Evolutionary conservation across 106 monocot species (phyloP).

Genomic region (Apostasia shenzhenica): DNA sequence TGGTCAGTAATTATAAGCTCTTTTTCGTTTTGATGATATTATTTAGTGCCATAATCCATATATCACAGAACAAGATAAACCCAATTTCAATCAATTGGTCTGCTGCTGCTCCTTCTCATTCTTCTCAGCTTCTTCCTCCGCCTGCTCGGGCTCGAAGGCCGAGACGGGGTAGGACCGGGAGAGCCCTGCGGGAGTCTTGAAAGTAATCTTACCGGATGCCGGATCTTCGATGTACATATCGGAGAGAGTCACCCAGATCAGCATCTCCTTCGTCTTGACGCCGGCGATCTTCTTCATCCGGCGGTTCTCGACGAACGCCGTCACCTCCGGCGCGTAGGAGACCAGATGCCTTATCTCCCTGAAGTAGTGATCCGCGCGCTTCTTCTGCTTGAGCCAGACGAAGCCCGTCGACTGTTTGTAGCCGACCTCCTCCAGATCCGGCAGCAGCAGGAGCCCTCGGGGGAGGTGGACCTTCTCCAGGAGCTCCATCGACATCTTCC

Average conservation of each 20-base stretch:
- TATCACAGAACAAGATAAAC: too few species aligned
- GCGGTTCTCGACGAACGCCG: background rate
- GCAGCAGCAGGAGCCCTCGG: conserved; percentile 26
- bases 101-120: background rate
- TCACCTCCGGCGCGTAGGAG: background rate
- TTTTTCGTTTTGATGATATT: too few species aligned
- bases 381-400: conserved; percentile 42
- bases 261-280: conserved; percentile 37
- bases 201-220: conserved; percentile 17
- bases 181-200: conserved; percentile 28
- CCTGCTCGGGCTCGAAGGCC: conserved; percentile 23
- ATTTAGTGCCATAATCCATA: too few species aligned
- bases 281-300: conserved; percentile 30
- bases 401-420: conserved; percentile 24
- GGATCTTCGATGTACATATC: conserved; percentile 23
- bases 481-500: conserved; percentile 19
- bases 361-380: conserved; percentile 24
- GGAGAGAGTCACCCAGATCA: conserved; percentile 35
- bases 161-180: conserved; percentile 29
- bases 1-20: too few species aligned
- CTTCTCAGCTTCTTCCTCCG: too few species aligned
- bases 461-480: conserved; percentile 27
- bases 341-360: conserved; percentile 23
- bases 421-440: conserved; percentile 26
- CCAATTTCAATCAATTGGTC: too few species aligned